Evolutionary conservation across 495 filamentous ascomycete species (phyloP).

Genomic region (Echria macrotheca): DNA sequence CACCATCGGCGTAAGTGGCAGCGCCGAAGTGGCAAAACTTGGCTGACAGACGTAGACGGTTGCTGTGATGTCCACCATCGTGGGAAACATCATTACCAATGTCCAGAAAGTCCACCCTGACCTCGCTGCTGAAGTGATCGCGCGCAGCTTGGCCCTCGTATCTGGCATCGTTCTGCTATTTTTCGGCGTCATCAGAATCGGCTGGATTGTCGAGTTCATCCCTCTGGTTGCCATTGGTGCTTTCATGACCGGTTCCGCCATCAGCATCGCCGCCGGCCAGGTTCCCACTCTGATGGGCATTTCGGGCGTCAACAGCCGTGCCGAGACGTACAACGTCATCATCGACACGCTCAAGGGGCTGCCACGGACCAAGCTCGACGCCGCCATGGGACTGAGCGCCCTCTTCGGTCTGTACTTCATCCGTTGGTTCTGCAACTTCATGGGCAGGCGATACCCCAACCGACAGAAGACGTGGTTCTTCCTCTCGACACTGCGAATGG

Average conservation of each 20-base stretch:
- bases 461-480: slow-evolving; percentile 40
- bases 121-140: slow-evolving; percentile 34
- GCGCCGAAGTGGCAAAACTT: background rate
- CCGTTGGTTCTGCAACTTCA: slow-evolving; percentile 37
- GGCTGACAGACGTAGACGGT: slow-evolving; percentile 57
- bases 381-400: slow-evolving; percentile 48
- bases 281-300: slow-evolving; percentile 46
- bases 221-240: slow-evolving; percentile 45
- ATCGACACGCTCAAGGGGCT: slow-evolving; percentile 49
- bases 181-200: slow-evolving; percentile 42
- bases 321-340: slow-evolving; percentile 44
- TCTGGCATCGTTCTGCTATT: slow-evolving; percentile 42
- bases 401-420: slow-evolving; percentile 46
- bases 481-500: slow-evolving; percentile 39
- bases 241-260: slow-evolving; percentile 52
- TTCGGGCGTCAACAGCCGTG: slow-evolving; percentile 42
- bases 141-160: slow-evolving; percentile 42
- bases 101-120: slow-evolving; percentile 42
- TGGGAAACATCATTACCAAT: slow-evolving; percentile 65
- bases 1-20: slow-evolving; percentile 55
- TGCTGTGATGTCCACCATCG: slow-evolving; percentile 88
- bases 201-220: slow-evolving; percentile 52
- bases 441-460: slow-evolving; percentile 36
- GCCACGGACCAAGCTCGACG: slow-evolving; percentile 41
- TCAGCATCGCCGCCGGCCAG: slow-evolving; percentile 48